Base-by-base conservation (phyloP, 2,329 filamentous ascomycete genomes). In the Penicillium sumatraense region DNA sequence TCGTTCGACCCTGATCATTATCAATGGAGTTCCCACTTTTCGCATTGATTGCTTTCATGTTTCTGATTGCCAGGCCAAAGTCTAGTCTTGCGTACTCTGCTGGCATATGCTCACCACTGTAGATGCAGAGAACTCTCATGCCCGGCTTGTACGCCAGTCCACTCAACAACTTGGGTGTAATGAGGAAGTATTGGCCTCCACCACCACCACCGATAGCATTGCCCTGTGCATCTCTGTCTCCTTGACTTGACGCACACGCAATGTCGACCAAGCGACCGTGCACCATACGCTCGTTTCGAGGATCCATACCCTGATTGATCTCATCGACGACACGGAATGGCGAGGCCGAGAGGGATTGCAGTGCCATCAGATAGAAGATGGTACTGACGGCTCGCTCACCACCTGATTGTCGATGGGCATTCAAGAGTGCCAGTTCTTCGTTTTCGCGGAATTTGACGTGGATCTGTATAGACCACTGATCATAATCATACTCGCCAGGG, bases 301-400 rank as follows among this genome's bases (percentile, higher is more conserved):
- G 95, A 73, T 99, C 95, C 95, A 99, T 99, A 63, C 95, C 95
- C 77, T 99, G 95, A 71, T 99, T 99, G 81, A 99, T 99, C 78
- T 99, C 95, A 75, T 99, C 95, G 56, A 99, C 95, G 47, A 99
- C 93, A 49, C 95, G 91, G 84, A 99, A 99, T 1, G 95, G 95
- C 3, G 93, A 92, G 67, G 92, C 89, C 14, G 95, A 93, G 67
- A 99, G 87, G 47, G 90, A 90, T 74, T 99, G 95, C 23, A 99
- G 84, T 5, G 95, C 91, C 93, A 99, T 98, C 53, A 99, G 90
- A 78, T 96, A 99, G 82, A 98, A 99, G 70, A 98, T 96, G 13
- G 95, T 99, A 20, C 91, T 96, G 20, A 99, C 93, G 21, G 95
- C 91, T 56, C 95, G 89, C 78, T 99, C 95, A 61, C 95, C 95